Base-by-base conservation (phyloP, 1,284 basidiomycete species). In the Sanghuangporus baumii region DNA sequence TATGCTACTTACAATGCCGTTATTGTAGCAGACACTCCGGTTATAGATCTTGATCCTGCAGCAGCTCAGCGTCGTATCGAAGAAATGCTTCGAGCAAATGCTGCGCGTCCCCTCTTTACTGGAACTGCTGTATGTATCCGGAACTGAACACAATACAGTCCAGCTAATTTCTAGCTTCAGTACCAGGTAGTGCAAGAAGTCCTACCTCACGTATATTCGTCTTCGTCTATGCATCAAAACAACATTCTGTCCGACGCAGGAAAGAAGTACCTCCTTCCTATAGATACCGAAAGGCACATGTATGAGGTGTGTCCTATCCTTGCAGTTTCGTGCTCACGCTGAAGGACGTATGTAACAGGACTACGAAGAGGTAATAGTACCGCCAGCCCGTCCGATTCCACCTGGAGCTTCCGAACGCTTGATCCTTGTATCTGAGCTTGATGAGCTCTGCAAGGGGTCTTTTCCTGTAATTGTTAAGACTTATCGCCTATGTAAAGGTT, bases 151-250 rank as follows among this genome's bases (percentile, higher is more conserved):
- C 55, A 14, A 12, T 51, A 20, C 50, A 20, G 11, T 26, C 18
- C 59, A 34, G 37, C 23, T 23, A 57, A 54, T 55, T 14, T 23
- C 26, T 31, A 31, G 26, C 38, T 57, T 37, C 59, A 72, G 67
- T 71, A 90, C 78, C 74, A 84, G 71, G 77, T 82, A 18, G 77
- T 79, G 7, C 78, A 83, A 2, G 87, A 91, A 69, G 74, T 83
- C 18, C 85, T 98, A 54, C 96, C 96, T 0, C 88, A 99, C 74
- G 91, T 99, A 12, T 99, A 96, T 72, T 88, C 91, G 1, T 88
- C 93, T 2, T 77, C 82, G 16, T 76, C 79, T 2, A 78, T 79
- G 55, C 80, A 74, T 1, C 82, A 85, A 64, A 88, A 89, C 37
- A 89, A 85, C 67, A 76, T 93, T 12, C 73, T 94, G 12, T 93